Evolutionary conservation across 1,139 yeast genomes (phyloP).

Genomic region (Meyerozyma smithsonii): DNA sequence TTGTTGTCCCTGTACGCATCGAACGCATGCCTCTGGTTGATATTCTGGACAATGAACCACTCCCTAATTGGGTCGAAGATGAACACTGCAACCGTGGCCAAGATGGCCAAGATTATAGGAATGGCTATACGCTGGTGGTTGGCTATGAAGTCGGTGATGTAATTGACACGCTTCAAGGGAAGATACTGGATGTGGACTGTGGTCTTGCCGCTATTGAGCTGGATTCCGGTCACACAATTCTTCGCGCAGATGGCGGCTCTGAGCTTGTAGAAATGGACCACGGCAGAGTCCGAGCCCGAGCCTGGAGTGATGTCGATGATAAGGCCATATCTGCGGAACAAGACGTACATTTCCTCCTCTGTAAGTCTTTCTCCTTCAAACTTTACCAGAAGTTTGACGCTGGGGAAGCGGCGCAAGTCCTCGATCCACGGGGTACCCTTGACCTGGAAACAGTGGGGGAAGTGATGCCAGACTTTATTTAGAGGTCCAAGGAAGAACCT

Average conservation of each 20-base stretch:
- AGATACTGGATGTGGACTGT: constrained; percentile 70
- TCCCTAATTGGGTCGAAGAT: constrained; percentile 91
- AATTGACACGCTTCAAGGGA: constrained; percentile 48
- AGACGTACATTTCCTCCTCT: constrained; percentile 78
- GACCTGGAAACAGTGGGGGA: constrained; percentile 60
- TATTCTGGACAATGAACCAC: constrained; percentile 69
- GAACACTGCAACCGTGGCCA: constrained; percentile 75
- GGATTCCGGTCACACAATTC: constrained; percentile 82
- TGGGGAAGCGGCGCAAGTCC: constrained; percentile 76
- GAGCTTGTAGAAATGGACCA: constrained; percentile 48
- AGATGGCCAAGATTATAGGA: constrained; percentile 43
- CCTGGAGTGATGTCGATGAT: constrained; percentile 68
- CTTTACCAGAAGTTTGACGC: constrained; percentile 53
- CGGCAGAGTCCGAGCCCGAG: constrained; percentile 35
- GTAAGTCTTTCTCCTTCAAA: constrained; percentile 73
- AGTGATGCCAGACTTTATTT: constrained; percentile 15
- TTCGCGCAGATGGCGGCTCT: constrained; percentile 82
- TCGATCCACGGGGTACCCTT: constrained; percentile 96
- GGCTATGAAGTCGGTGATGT: constrained; percentile 51
- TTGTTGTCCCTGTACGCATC: constrained; percentile 28
- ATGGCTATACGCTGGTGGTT: constrained; percentile 80
- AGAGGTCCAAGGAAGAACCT: constrained; percentile 22
- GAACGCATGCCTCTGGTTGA: constrained; percentile 46
- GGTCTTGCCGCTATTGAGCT: constrained; percentile 48
- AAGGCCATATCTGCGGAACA: constrained; percentile 83